These are phyloP conservation scores for Fusarium secorum DNA, from an alignment of 2,329 filamentous ascomycete species.

Conservation along the genomic window DNA sequence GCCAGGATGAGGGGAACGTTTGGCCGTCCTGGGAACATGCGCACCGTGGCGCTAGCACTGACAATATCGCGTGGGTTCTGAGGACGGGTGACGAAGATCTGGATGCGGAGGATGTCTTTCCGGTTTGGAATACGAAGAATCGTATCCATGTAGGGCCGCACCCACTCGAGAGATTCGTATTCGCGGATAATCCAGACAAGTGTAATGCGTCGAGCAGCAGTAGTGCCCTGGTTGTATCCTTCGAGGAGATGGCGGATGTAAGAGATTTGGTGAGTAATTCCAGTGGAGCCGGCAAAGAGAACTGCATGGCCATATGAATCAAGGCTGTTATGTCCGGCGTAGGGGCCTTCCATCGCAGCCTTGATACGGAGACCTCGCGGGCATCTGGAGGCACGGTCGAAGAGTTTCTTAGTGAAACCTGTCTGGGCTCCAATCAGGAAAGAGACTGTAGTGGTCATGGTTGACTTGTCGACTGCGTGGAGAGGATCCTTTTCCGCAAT, in stretches of 20 bases:
- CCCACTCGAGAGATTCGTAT: constrained; percentile 90
- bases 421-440: constrained; percentile 88
- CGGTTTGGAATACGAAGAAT: constrained; percentile 81
- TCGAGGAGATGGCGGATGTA: constrained; percentile 81
- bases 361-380: constrained; percentile 66
- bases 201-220: constrained; percentile 81
- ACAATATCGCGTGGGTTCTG: constrained; percentile 83
- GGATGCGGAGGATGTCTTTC: constrained; percentile 82
- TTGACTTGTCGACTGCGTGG: constrained; percentile 51
- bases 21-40: constrained; percentile 90
- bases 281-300: constrained; percentile 90
- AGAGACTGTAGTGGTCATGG: constrained; percentile 68
- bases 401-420: constrained; percentile 86
- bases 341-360: constrained; percentile 89
- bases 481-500: constrained; percentile 53
- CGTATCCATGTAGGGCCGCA: constrained; percentile 81
- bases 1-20: constrained; percentile 81
- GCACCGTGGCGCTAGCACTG: constrained; percentile 79
- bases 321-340: constrained; percentile 82
- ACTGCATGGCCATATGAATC: constrained; percentile 92
- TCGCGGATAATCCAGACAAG: constrained; percentile 94
- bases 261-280: constrained; percentile 93
- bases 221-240: constrained; percentile 72
- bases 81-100: constrained; percentile 90
- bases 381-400: constrained; percentile 69